Evolutionary conservation across 2,329 filamentous ascomycete genomes (phyloP).

Genomic region (Trichoderma aggressivum): DNA sequence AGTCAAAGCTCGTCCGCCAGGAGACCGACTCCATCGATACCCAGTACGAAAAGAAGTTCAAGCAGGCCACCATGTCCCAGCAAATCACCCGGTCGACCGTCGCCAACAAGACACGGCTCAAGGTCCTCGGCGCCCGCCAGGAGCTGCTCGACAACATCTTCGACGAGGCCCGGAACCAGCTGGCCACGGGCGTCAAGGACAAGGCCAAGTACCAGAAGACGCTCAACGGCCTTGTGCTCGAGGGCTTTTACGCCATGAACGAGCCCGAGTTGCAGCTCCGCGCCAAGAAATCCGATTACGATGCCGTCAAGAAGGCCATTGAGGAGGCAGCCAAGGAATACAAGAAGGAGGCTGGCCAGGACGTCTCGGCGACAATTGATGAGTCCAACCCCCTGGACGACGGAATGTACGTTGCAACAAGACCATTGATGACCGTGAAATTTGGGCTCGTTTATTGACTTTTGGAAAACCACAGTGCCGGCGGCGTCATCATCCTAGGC

Average conservation of each 20-base stretch:
- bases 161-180: slow-evolving; percentile 70
- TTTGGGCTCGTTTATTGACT: slow-evolving; percentile 20
- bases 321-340: slow-evolving; percentile 76
- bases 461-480: slow-evolving; percentile 56
- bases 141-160: slow-evolving; percentile 89
- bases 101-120: slow-evolving; percentile 91
- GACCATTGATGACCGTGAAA: slow-evolving; percentile 6
- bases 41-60: slow-evolving; percentile 98
- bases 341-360: slow-evolving; percentile 71
- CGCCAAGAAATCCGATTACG: slow-evolving; percentile 76
- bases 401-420: slow-evolving; percentile 65
- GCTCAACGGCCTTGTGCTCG: slow-evolving; percentile 77
- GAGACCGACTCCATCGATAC: slow-evolving; percentile 91
- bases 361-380: slow-evolving; percentile 68
- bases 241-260: slow-evolving; percentile 83
- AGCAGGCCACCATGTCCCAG: slow-evolving; percentile 96
- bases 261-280: slow-evolving; percentile 75
- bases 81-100: slow-evolving; percentile 97
- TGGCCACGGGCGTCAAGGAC: slow-evolving; percentile 63
- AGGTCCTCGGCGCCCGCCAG: slow-evolving; percentile 82
- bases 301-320: slow-evolving; percentile 72
- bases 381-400: slow-evolving; percentile 77
- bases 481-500: slow-evolving; percentile 77
- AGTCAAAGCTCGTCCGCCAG: slow-evolving; percentile 95
- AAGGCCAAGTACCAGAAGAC: slow-evolving; percentile 70